Conservation (phyloP, 331 rosid genomes). For the Dryas integrifolia region DNA sequence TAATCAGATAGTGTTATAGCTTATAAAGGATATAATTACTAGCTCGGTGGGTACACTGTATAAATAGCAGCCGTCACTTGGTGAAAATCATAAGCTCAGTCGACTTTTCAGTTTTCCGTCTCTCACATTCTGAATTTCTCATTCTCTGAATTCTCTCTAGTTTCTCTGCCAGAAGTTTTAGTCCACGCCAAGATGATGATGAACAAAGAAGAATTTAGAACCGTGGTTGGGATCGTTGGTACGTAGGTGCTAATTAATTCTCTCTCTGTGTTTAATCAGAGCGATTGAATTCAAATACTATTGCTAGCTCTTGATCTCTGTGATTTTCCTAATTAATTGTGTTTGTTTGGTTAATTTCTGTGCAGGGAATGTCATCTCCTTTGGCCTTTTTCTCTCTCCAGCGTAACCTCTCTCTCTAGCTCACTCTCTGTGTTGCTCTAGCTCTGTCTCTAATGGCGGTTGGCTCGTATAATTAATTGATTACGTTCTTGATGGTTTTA, state of each 20-base stretch:
- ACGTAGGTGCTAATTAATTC: not conserved
- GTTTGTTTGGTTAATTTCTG: not conserved
- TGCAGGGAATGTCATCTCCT: conserved; percentile 77
- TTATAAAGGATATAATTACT: too few relatives aligned
- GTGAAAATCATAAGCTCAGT: not conserved
- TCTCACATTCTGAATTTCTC: too few relatives aligned
- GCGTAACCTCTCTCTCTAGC: conserved; percentile 36
- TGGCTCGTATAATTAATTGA: too few relatives aligned
- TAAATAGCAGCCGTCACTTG: not conserved
- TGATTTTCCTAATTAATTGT: not conserved
- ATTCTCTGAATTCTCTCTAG: not conserved
- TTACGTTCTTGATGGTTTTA: not conserved
- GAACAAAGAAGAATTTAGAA: conserved; percentile 36
- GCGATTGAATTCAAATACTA: not conserved
- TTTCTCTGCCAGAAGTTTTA: not conserved
- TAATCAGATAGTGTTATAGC: too few relatives aligned
- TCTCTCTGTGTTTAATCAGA: not conserved
- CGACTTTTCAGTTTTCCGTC: too few relatives aligned
- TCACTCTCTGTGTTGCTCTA: not conserved
- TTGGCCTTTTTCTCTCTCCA: conserved; percentile 68
- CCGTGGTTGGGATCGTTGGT: conserved; percentile 58
- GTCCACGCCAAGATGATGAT: conserved; percentile 44
- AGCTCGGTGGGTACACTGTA: too few relatives aligned
- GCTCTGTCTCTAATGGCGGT: too few relatives aligned
- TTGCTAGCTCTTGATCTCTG: not conserved